Percentiles rank a stretch among this genome's conserved stretches.
Conservation (phyloP, 2,329 filamentous ascomycete genomes). For the Chaetomium olivaceum region DNA sequence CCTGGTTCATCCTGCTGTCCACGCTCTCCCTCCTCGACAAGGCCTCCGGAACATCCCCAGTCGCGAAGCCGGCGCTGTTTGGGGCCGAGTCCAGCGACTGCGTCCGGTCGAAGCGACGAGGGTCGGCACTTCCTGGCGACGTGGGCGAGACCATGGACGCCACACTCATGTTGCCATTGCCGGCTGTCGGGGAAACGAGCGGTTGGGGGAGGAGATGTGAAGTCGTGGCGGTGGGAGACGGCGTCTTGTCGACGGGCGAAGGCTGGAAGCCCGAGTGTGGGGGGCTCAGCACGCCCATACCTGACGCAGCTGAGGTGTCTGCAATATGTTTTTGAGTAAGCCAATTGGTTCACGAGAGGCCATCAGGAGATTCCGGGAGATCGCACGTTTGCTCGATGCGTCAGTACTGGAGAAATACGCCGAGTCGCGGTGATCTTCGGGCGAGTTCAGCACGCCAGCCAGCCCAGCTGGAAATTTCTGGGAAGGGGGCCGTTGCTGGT, state of each 20-base stretch:
- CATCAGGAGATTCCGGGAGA: not conserved
- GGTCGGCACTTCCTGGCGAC: slow-evolving; percentile 46
- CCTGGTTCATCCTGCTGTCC: slow-evolving; percentile 74
- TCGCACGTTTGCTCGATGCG: slow-evolving; percentile 52
- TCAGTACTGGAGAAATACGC: slow-evolving; percentile 54
- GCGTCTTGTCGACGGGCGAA: slow-evolving; percentile 60
- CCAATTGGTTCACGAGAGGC: slow-evolving; percentile 21
- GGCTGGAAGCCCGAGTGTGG: slow-evolving; percentile 52
- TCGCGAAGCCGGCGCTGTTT: slow-evolving; percentile 38
- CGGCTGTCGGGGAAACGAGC: slow-evolving; percentile 56
- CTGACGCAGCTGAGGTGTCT: slow-evolving; percentile 52
- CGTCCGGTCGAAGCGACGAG: slow-evolving; percentile 47
- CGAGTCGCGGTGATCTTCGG: slow-evolving; percentile 54
- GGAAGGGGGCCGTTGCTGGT: slow-evolving; percentile 41
- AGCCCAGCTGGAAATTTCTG: slow-evolving; percentile 52
- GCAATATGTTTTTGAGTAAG: slow-evolving; percentile 27
- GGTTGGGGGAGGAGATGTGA: slow-evolving; percentile 53
- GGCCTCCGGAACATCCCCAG: slow-evolving; percentile 40
- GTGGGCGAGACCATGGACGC: slow-evolving; percentile 66
- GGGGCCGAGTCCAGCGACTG: slow-evolving; percentile 45
- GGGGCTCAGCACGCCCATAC: slow-evolving; percentile 44
- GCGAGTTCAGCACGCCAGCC: slow-evolving; percentile 53
- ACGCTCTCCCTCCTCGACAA: slow-evolving; percentile 74
- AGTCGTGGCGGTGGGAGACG: slow-evolving; percentile 56
- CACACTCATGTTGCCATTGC: slow-evolving; percentile 64